A percentile compares a stretch with the other conserved stretches of the same genome.
Evolutionary conservation across 164 flowering plant genomes (phyloP).

Genomic region (Cinnamomum chago): DNA sequence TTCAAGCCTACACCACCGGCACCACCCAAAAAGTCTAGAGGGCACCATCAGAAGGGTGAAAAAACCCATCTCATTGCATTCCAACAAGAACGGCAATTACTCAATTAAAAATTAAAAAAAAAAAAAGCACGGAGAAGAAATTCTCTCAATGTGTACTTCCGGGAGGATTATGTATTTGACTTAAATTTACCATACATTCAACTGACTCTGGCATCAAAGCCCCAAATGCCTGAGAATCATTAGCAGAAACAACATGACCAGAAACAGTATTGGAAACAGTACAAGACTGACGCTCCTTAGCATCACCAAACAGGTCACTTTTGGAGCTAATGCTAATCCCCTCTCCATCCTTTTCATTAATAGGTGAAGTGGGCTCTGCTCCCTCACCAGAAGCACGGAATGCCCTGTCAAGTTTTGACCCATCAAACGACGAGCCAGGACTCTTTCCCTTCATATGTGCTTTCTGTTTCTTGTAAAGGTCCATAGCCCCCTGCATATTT

Average conservation of each 20-base stretch:
- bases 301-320: constrained; percentile 3
- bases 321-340: neutral
- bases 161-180: constrained; percentile 90
- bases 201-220: constrained; percentile 48
- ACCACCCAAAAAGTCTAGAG: no score
- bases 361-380: neutral
- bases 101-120: no score
- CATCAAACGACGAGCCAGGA: neutral
- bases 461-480: constrained; percentile 57
- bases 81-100: no score
- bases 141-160: constrained; percentile 96
- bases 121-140: constrained; percentile 25
- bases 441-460: constrained; percentile 14
- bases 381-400: neutral
- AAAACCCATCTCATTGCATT: no score
- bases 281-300: neutral
- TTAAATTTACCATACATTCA: constrained; percentile 67
- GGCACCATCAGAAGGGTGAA: no score
- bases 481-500: constrained; percentile 60
- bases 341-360: neutral
- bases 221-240: constrained; percentile 40
- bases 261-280: constrained; percentile 1
- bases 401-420: constrained; percentile 9
- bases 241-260: constrained; percentile 29
- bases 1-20: no score